Evolutionary conservation across 345 rosid genomes (phyloP).

Genomic region (Punica granatum): DNA sequence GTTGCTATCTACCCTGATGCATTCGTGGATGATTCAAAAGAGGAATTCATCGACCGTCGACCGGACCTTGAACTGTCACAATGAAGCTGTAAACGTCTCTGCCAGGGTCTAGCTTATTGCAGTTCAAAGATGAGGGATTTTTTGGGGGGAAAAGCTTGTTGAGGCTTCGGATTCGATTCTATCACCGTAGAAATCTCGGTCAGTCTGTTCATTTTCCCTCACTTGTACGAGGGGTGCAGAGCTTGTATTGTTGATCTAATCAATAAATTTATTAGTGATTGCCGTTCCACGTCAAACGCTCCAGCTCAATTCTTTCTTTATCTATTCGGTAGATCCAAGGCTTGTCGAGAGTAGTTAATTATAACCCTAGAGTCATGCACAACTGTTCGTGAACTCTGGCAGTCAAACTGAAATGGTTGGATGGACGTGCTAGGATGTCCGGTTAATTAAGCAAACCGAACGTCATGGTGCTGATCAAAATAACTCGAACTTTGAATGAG

Average conservation of each 20-base stretch:
- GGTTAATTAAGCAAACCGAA: too few relatives aligned
- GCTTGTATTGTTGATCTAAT: background rate
- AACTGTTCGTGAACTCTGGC: too few relatives aligned
- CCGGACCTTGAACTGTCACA: slow-evolving; percentile 71
- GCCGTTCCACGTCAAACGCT: background rate
- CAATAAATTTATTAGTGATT: background rate
- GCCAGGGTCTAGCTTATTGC: background rate
- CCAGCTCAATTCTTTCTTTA: background rate
- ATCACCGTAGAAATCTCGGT: background rate
- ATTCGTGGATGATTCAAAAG: slow-evolving; percentile 59
- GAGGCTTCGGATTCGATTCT: background rate
- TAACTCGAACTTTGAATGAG: too few relatives aligned
- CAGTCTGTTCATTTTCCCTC: background rate
- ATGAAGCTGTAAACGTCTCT: slow-evolving; percentile 7
- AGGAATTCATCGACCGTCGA: slow-evolving; percentile 61
- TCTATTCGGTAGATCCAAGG: too few relatives aligned
- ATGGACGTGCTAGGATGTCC: too few relatives aligned
- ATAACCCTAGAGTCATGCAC: too few relatives aligned
- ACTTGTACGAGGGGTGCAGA: background rate
- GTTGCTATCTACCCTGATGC: slow-evolving; percentile 85
- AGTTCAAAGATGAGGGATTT: background rate
- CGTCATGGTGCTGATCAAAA: too few relatives aligned
- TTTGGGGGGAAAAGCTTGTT: background rate
- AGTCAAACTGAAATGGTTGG: too few relatives aligned
- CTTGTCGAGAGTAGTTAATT: too few relatives aligned